Percentiles rank a stretch among this genome's conserved stretches.
Conservation (phyloP, 352 stramenopile species). For the Phytopythium boreale region DNA sequence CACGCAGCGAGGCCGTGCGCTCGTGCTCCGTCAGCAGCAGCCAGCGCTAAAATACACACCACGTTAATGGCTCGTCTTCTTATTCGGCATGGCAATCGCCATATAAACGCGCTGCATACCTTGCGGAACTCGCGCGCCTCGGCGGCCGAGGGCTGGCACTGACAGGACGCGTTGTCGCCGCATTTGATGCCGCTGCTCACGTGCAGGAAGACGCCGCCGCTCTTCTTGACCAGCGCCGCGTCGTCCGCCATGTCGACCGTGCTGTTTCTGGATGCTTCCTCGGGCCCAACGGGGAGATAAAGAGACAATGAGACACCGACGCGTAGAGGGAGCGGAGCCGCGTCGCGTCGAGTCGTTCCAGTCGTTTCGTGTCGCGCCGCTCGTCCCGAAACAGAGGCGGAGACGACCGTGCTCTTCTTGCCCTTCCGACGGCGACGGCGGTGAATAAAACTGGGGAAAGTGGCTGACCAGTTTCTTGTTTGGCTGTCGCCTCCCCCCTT, state of each 20-base stretch:
- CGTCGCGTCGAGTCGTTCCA: background rate
- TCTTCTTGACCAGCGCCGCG: slow-evolving; percentile 5
- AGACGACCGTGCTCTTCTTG: background rate
- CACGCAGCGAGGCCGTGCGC: slow-evolving; percentile 60
- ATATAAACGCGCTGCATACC: slow-evolving; percentile 20
- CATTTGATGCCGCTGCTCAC: slow-evolving; percentile 13
- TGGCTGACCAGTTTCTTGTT: slow-evolving; percentile 6
- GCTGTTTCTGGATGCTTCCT: background rate
- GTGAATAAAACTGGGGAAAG: background rate
- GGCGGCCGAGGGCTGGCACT: slow-evolving; percentile 63
- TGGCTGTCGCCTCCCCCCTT: slow-evolving; percentile 1
- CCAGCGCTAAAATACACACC: slow-evolving; percentile 45
- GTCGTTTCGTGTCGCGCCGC: background rate
- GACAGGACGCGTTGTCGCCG: slow-evolving; percentile 23
- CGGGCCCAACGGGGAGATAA: background rate
- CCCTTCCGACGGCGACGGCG: slow-evolving; percentile 1
- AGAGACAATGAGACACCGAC: background rate
- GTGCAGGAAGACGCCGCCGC: slow-evolving; percentile 4
- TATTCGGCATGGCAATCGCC: background rate
- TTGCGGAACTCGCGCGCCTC: slow-evolving; percentile 83
- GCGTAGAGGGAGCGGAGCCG: background rate
- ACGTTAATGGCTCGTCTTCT: slow-evolving; percentile 11
- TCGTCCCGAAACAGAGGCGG: background rate
- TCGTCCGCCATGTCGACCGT: background rate
- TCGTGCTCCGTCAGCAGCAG: slow-evolving; percentile 75